Percentiles rank a stretch among this genome's conserved stretches.
These are phyloP conservation scores for Scolecobasidium constrictum DNA, from an alignment of 2,329 filamentous ascomycete species.

Conservation along the genomic window DNA sequence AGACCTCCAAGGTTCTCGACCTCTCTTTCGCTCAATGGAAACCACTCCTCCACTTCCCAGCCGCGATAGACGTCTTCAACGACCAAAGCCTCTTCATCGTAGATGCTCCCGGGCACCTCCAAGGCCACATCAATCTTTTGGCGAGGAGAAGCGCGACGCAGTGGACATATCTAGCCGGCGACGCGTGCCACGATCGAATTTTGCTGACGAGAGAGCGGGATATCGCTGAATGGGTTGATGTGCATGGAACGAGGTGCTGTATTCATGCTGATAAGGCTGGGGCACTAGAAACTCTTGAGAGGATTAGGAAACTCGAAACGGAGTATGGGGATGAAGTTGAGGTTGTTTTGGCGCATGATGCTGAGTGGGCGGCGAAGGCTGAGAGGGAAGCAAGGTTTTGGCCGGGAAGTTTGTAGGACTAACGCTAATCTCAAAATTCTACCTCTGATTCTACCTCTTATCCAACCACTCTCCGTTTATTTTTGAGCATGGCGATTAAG, in stretches of 20 bases:
- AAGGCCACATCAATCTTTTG: conserved; percentile 23
- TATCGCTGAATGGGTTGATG: conserved; percentile 20
- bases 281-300: conserved; percentile 17
- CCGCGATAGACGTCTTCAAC: conserved; percentile 19
- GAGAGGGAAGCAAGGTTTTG: no score
- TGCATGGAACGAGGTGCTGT: conserved; percentile 15
- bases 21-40: no score
- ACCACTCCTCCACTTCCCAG: conserved; percentile 5
- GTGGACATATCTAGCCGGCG: conserved; percentile 20
- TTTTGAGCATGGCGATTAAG: no score
- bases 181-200: conserved; percentile 22
- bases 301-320: conserved; percentile 15
- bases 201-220: conserved; percentile 19
- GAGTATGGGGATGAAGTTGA: conserved; percentile 18
- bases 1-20: no score
- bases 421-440: no score
- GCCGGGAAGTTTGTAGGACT: no score
- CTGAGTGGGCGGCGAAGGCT: conserved; percentile 18
- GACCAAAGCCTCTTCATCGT: conserved; percentile 21
- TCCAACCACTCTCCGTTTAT: no score
- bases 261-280: conserved; percentile 18
- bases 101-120: conserved; percentile 21
- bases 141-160: conserved; percentile 11
- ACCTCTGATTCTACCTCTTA: no score
- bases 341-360: conserved; percentile 23